These are phyloP conservation scores for Mucor racemosus DNA, from an alignment of 371 early-diverging fungal species.

Conservation along the genomic window DNA sequence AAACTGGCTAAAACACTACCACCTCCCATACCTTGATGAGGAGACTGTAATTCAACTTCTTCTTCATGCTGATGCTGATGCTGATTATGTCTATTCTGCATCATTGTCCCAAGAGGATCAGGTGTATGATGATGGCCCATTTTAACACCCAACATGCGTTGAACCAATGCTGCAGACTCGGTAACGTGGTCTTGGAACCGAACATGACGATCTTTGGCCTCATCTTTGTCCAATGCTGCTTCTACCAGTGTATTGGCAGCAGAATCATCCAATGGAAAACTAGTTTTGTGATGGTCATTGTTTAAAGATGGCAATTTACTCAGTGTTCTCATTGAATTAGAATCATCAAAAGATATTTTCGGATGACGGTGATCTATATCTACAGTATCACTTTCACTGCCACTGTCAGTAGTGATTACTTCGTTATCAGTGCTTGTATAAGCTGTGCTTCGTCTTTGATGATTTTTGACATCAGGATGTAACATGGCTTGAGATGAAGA, in stretches of 20 bases:
- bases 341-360: neutral
- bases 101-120: constrained; percentile 14
- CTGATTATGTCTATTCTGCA: constrained; percentile 9
- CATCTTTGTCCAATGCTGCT: constrained; percentile 48
- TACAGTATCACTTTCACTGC: neutral
- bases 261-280: constrained; percentile 2
- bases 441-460: neutral
- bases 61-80: neutral
- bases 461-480: neutral
- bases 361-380: neutral
- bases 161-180: constrained; percentile 50
- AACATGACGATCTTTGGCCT: constrained; percentile 51
- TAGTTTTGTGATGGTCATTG: constrained; percentile 14
- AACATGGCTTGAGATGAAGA: neutral
- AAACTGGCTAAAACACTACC: constrained; percentile 49
- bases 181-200: constrained; percentile 52
- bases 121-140: neutral
- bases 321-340: neutral
- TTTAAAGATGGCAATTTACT: constrained; percentile 3
- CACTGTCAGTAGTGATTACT: neutral
- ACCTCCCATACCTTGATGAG: neutral
- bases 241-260: constrained; percentile 42
- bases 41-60: neutral
- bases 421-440: neutral
- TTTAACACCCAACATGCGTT: constrained; percentile 42